Conservation (phyloP, 2,329 filamentous ascomycete species). For the Hypoxylon rubiginosum region DNA sequence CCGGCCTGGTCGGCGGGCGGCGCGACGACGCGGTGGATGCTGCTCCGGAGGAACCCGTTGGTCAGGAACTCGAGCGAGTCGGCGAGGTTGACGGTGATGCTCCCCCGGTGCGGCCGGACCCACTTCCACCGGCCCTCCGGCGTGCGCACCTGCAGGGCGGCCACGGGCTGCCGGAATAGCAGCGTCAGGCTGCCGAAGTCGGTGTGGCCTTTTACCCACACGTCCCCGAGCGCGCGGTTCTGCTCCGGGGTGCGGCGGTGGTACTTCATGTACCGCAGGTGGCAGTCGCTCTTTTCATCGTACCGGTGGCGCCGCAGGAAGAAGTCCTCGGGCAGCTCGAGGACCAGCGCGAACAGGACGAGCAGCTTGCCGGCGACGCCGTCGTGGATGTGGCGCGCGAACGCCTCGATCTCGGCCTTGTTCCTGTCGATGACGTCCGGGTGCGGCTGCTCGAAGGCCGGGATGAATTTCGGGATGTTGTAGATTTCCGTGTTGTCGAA, state of each 20-base stretch:
- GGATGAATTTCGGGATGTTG: slow-evolving; percentile 59
- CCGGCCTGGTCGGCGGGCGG: slow-evolving; percentile 60
- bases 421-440: slow-evolving; percentile 53
- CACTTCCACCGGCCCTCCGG: slow-evolving; percentile 62
- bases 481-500: slow-evolving; percentile 58
- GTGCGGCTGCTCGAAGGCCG: slow-evolving; percentile 50
- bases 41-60: slow-evolving; percentile 60
- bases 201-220: slow-evolving; percentile 62
- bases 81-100: slow-evolving; percentile 67
- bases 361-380: slow-evolving; percentile 53
- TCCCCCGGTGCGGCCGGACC: slow-evolving; percentile 61
- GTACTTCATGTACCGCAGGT: slow-evolving; percentile 73
- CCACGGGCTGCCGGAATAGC: slow-evolving; percentile 70
- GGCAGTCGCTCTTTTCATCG: slow-evolving; percentile 65
- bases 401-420: slow-evolving; percentile 52
- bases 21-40: slow-evolving; percentile 59
- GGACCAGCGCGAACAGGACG: slow-evolving; percentile 60
- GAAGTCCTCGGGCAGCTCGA: slow-evolving; percentile 69
- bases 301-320: slow-evolving; percentile 68
- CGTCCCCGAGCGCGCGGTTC: slow-evolving; percentile 55
- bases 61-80: slow-evolving; percentile 65
- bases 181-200: slow-evolving; percentile 69
- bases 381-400: slow-evolving; percentile 54
- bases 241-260: slow-evolving; percentile 60
- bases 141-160: slow-evolving; percentile 66